Evolutionary conservation across 495 filamentous ascomycete species (phyloP), one percentile per base, ranked within the genome.

Genomic region (Trichoderma reesei): DNA sequence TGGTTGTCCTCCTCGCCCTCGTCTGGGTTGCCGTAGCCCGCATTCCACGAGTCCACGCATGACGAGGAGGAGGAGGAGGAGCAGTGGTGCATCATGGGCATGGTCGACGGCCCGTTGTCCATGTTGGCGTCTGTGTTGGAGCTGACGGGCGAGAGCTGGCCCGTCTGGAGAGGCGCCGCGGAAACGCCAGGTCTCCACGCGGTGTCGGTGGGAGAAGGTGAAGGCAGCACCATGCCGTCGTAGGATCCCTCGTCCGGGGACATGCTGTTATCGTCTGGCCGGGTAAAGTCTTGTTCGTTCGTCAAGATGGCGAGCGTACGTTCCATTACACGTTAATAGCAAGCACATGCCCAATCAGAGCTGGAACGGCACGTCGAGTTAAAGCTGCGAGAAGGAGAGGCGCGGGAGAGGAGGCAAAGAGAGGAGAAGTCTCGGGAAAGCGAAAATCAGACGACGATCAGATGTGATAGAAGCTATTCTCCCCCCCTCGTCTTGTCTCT

Each of bases 131-230:
- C 79, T 68, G 77, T 69, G 68, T 74, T 77, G 66, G 76, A 78
- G 72, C 78, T 81, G 68, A 79, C 74, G 65, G 79, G 79, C 51
- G 79, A 80, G 65, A 81, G 71, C 68, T 80, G 79, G 66, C 74
- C 77, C 33, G 73, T 76, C 36, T 74, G 73, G 63, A 72, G 72
- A 60, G 68, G 71, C 1, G 72, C 69, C 31, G 68, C 59, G 26
- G 67, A 65, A 46, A 56, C 64, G 31, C 63, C 33, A 36, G 38
- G 20, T 38, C 38, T 46, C 62, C 62, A 59, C 41, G 34, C 31
- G 31, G 33, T 39, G 3, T 61, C 59, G 20, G n/a, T 39, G 13
- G 51, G 46, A 14, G 46, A 60, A 9, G 39, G 64, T 13, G 39
- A 36, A 1, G 59, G 54, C 18, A 36, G 20, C 44, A 56, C 26